Base-by-base conservation (phyloP, 139 green algal species). In the Auxenochlorella pyrenoidosa region DNA sequence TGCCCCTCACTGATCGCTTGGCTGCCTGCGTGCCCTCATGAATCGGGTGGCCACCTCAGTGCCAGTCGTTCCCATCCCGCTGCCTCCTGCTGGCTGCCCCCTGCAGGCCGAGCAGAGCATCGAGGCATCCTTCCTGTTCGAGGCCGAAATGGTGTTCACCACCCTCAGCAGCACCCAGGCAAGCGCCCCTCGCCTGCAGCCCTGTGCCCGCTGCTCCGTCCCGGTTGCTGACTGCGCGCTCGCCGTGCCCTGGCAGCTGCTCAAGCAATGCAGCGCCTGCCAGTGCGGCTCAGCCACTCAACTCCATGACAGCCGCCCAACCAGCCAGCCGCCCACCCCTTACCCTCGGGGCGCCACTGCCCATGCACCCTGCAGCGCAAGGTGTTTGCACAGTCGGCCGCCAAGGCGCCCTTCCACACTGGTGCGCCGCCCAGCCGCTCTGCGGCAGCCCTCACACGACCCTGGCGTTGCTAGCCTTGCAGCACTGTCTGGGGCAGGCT, bases 81-180 rank as follows among this genome's bases (percentile, higher is more conserved):
- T n/a, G n/a, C n/a, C n/a, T n/a, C n/a, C n/a, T n/a, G n/a, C n/a
- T n/a, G n/a, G n/a, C n/a, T n/a, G n/a, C n/a, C n/a, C n/a, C 43
- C 86, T 92, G 81, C 78, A 85, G 78, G 70, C 91, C 51, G 86
- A 89, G 68, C 80, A 79, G 54, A 86, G 89, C 43, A 84, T 95
- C 41, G 91, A 96, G 85, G 70, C 87, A 51, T 89, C 83, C 1
- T 88, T 93, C 34, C 83, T 96, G 70, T 73, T 84, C 30, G 89
- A 93, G 51, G 96, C 96, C 21, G 95, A 98, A 87, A 95, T 98
- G 85, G 95, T 98, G 68, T 98, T 97, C 88, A 95, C 94, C 58
- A 98, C 95, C 38, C 91, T 98, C 65, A 95, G 88, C 82, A 94
- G 88, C 84, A 97, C 94, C 0, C 93, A 94, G 47, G 78, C 63